Evolutionary conservation across 1,284 basidiomycete genomes (phyloP).

Genomic region (Singerocomus inundabilis): DNA sequence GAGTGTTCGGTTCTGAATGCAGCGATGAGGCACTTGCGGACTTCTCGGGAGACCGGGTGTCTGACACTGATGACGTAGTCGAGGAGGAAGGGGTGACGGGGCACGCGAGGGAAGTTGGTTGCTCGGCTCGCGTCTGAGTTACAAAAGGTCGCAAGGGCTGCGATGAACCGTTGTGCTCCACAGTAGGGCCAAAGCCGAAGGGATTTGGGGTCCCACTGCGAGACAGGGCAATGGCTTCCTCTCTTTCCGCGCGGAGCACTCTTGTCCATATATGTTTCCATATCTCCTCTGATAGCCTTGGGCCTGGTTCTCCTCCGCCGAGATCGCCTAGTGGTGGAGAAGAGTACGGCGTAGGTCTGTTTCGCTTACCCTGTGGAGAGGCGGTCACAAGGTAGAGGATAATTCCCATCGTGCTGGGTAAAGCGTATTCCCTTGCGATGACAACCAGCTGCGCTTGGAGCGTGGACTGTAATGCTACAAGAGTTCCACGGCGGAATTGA

Average conservation of each 20-base stretch:
- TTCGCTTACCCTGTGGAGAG: conserved; percentile 27
- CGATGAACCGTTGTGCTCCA: conserved; percentile 38
- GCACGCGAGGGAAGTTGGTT: conserved; percentile 33
- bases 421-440: conserved; percentile 85
- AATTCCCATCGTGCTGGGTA: conserved; percentile 77
- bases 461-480: conserved; percentile 71
- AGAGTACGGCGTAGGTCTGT: conserved; percentile 12
- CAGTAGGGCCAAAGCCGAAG: conserved; percentile 41
- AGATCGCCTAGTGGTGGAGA: conserved; percentile 26
- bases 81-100: conserved; percentile 55
- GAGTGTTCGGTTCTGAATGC: conserved; percentile 51
- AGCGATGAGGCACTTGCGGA: conserved; percentile 42
- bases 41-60: conserved; percentile 47
- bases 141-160: conserved; percentile 48
- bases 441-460: conserved; percentile 70
- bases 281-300: conserved; percentile 76
- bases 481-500: conserved; percentile 72
- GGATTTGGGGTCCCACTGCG: conserved; percentile 41
- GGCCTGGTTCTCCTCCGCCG: conserved; percentile 59
- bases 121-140: conserved; percentile 39
- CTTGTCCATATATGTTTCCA: conserved; percentile 81
- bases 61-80: conserved; percentile 48
- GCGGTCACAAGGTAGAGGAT: conserved; percentile 70
- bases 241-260: conserved; percentile 63
- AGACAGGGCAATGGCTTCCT: conserved; percentile 45